Evolutionary conservation across 148 eudicot genomes (phyloP).

Genomic region (Silene latifolia): DNA sequence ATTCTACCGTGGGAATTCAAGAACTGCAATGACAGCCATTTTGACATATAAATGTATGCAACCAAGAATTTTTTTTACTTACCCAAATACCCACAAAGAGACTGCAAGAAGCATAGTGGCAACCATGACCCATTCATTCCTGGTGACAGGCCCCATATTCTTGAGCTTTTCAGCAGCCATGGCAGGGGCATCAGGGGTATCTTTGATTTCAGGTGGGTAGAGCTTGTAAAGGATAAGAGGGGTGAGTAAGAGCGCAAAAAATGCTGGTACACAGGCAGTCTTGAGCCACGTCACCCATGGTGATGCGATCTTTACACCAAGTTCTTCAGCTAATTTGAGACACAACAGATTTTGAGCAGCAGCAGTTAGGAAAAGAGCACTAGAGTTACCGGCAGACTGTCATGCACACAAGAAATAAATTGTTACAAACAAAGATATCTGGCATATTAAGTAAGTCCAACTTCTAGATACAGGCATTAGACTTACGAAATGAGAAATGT

Average conservation of each 20-base stretch:
- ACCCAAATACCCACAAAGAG: slow-evolving; percentile 89
- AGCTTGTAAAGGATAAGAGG: slow-evolving; percentile 74
- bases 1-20: not conserved
- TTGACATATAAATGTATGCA: not conserved
- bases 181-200: slow-evolving; percentile 96
- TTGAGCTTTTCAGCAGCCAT: slow-evolving; percentile 69
- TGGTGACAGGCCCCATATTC: slow-evolving; percentile 87
- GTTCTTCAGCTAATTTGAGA: slow-evolving; percentile 89
- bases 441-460: not conserved
- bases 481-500: not conserved
- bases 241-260: slow-evolving; percentile 61
- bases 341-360: slow-evolving; percentile 98
- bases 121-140: slow-evolving; percentile 91
- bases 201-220: slow-evolving; percentile 86
- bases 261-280: slow-evolving; percentile 80
- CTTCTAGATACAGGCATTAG: not conserved
- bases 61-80: slow-evolving; percentile 15
- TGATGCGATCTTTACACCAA: slow-evolving; percentile 67
- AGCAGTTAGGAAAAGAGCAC: slow-evolving; percentile 99
- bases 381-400: slow-evolving; percentile 95
- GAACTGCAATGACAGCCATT: not conserved
- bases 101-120: slow-evolving; percentile 97
- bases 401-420: slow-evolving; percentile 39
- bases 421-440: slow-evolving; percentile 20
- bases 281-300: slow-evolving; percentile 93